Base-by-base conservation (phyloP, 2,329 filamentous ascomycete genomes). In the Penicillium sp. region DNA sequence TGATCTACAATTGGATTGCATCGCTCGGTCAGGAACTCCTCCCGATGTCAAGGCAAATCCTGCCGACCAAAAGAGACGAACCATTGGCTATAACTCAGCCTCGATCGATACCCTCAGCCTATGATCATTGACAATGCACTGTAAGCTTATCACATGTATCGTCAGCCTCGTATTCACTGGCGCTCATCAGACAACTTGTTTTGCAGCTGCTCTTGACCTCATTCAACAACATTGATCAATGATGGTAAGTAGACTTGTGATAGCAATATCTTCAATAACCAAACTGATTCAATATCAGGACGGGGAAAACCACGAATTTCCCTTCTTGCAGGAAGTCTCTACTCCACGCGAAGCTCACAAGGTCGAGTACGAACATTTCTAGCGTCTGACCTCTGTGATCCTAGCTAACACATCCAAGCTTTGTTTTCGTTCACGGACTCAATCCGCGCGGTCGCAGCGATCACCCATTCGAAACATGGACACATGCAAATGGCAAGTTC, bases 381-480 rank as follows among this genome's bases (percentile, higher is more conserved):
- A 2, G 3, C 4, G 16, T n/a, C 6, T 2, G 6, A 16, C 4
- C 10, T 7, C 13, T 3, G 1, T 4, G 8, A 34, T 26, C 10
- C n/a, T 20, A 30, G 11, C 23, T 15, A 9, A 10, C 3, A 4
- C 11, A 9, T 17, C 25, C 6, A 13, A 60, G 56, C 30, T 49
- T 60, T 23, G 48, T 60, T 16, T 60, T 60, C 29, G 57, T 60
- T 14, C 57, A 60, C 27, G 57, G 57, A 1, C 45, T 60, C 20
- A 60, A 60, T 20, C 55, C 57, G 29, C 50, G 48, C 16, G 56
- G 55, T 20, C 51, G 52, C 22, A 50, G 51, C 31, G 56, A 60
- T 32, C 57, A 63, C 31, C 52, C 57, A 9, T 57, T 57, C 35
- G 41, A 55, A 11, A 62, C 60, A 22, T 62, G 59, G 57, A 61